phyloP scores from a whole-genome alignment of 352 stramenopile species.

The Phytophthora hibernalis region DNA sequence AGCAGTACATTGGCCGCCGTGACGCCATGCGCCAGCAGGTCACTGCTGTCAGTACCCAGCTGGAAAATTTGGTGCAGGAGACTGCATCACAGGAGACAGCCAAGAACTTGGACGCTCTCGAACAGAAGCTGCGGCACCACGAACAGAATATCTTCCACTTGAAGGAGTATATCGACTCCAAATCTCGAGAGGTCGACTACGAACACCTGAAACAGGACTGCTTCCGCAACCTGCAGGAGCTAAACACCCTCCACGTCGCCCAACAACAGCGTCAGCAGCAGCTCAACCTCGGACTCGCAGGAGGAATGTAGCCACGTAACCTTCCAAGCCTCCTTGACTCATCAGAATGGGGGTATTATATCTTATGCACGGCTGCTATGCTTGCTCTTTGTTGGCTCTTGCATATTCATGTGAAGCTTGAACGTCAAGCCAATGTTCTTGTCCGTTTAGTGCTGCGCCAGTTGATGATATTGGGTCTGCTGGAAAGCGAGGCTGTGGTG shows the following conservation, averaged over 20 bases:
- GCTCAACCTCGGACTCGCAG: slow-evolving; percentile 29
- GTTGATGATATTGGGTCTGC: slow-evolving; percentile 66
- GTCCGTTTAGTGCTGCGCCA: slow-evolving; percentile 40
- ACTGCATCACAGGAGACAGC: slow-evolving; percentile 77
- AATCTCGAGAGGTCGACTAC: slow-evolving; percentile 91
- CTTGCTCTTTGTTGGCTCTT: slow-evolving; percentile 6
- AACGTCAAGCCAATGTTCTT: neutral
- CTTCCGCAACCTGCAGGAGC: slow-evolving; percentile 71
- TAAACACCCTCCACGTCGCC: slow-evolving; percentile 79
- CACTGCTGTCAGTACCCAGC: slow-evolving; percentile 55
- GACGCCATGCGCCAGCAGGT: slow-evolving; percentile 91
- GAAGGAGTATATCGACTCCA: slow-evolving; percentile 89
- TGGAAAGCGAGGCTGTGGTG: slow-evolving; percentile 77
- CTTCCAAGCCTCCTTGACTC: neutral
- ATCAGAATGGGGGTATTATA: slow-evolving; percentile 17
- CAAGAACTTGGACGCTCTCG: slow-evolving; percentile 83
- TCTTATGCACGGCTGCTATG: too few species aligned
- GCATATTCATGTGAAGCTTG: slow-evolving; percentile 2
- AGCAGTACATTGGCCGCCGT: slow-evolving; percentile 86
- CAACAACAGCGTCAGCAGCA: slow-evolving; percentile 48
- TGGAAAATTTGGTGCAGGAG: slow-evolving; percentile 84
- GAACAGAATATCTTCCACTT: slow-evolving; percentile 94
- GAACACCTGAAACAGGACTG: slow-evolving; percentile 87
- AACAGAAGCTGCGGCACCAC: slow-evolving; percentile 92
- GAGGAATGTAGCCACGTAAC: slow-evolving; percentile 20